Conservation (phyloP, 768 basidiomycete genomes). For the Psilocybe cubensis region DNA sequence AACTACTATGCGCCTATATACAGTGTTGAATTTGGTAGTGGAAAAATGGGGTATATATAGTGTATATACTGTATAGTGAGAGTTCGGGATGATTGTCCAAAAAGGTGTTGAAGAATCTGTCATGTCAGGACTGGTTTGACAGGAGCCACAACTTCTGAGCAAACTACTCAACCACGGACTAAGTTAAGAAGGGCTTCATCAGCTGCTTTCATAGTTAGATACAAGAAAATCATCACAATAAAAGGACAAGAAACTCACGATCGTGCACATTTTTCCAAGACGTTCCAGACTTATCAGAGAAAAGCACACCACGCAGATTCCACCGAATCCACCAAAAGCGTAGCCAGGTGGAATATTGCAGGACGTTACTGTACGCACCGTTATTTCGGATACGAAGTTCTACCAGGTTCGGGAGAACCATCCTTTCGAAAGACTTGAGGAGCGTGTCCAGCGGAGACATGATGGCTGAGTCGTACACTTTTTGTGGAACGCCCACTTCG, state of each 20-base stretch:
- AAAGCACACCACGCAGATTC: slow-evolving; percentile 24
- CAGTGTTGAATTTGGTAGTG: too few species aligned
- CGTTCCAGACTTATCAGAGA: slow-evolving; percentile 22
- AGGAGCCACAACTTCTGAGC: too few species aligned
- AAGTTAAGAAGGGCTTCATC: slow-evolving; percentile 20
- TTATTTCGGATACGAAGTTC: slow-evolving; percentile 45
- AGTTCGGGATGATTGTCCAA: too few species aligned
- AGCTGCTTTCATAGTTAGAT: slow-evolving; percentile 2
- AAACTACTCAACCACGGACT: slow-evolving; percentile 19
- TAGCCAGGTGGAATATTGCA: slow-evolving; percentile 22
- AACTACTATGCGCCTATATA: too few species aligned
- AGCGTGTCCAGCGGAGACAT: slow-evolving; percentile 44
- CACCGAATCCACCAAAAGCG: slow-evolving; percentile 25
- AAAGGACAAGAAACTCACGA: slow-evolving; percentile 17
- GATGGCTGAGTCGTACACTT: slow-evolving; percentile 41
- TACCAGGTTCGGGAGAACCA: slow-evolving; percentile 33
- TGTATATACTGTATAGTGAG: too few species aligned
- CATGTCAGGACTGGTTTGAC: too few species aligned
- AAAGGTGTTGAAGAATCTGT: too few species aligned
- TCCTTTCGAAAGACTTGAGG: slow-evolving; percentile 37
- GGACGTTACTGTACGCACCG: slow-evolving; percentile 33
- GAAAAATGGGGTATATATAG: too few species aligned
- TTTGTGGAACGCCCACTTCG: slow-evolving; percentile 35
- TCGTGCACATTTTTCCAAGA: slow-evolving; percentile 17
- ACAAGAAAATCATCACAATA: not conserved